Base-by-base conservation (phyloP, 2,329 filamentous ascomycete genomes). In the Helicocarpus griseus region DNA sequence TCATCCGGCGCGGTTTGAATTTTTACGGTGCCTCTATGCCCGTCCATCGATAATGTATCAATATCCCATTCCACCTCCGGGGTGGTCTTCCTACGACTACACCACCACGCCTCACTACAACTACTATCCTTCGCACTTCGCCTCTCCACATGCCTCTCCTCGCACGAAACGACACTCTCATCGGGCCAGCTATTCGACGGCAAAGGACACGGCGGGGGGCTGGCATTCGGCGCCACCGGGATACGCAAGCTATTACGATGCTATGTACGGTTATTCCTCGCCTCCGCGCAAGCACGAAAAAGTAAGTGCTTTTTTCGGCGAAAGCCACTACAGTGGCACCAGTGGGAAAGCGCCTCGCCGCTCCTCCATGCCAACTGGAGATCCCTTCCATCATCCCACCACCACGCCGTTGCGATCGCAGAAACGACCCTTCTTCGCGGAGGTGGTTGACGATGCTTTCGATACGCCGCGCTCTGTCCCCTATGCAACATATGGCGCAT, bases 251-350 rank as follows among this genome's bases (percentile, higher is more conserved):
- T 68, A 72, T 48, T 73, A 77, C 60, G 71, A 76, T 45, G 55
- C 65, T 48, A 67, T 67, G 60, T 69, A 69, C 62, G 67, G 75
- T 67, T 68, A 77, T 73, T 66, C 73, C 72, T 67, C 75, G 56
- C 70, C 72, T 70, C 73, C 77, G 70, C 70, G 67, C 64, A 73
- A 72, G 65, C 75, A 78, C 68, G 79, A 83, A 70, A 77, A 79
- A 82, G 81, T 83, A 82, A 83, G 81, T 83, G 76, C 74, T 75
- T 77, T 72, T 70, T 68, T 65, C 64, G 68, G 68, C 65, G 68
- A 62, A 38, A 40, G 48, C 36, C 33, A 43, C 19, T 43, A 35
- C 36, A 22, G 38, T 4, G 33, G 28, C 6, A 39, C 46, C 21
- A 39, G 36, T 17, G 13, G 36, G 33, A 35, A 29, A 21, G 48